These are phyloP conservation scores for Xylaria sp. DNA, from an alignment of 2,329 filamentous ascomycete genomes.

Conservation along the genomic window DNA sequence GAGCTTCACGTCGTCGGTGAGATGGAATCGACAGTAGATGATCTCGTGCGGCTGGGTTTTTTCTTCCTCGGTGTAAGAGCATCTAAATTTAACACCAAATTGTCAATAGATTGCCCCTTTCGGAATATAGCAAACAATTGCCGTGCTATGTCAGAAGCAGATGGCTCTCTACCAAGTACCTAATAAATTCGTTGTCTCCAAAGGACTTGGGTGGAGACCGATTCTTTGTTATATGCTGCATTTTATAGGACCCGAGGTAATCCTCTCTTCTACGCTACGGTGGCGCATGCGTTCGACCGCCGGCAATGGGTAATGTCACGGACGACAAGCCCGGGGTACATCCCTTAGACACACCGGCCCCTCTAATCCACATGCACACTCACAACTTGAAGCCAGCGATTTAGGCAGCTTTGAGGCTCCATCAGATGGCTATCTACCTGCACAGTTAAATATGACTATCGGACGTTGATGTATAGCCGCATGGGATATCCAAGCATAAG, in stretches of 20 bases:
- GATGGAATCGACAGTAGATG: too few relatives aligned
- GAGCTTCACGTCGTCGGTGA: too few relatives aligned
- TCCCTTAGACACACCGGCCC: neutral
- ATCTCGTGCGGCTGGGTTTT: neutral
- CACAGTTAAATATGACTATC: neutral
- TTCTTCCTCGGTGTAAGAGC: neutral
- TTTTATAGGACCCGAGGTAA: neutral
- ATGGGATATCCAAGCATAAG: neutral
- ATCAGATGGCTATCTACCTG: neutral
- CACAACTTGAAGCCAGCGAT: too few relatives aligned
- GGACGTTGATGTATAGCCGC: neutral
- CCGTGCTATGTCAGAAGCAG: neutral
- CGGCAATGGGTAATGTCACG: neutral
- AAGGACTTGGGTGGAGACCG: slow-evolving; percentile 3
- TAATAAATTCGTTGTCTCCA: too few relatives aligned
- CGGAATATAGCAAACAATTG: slow-evolving; percentile 15
- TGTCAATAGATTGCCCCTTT: slow-evolving; percentile 24
- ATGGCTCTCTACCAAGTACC: too few relatives aligned
- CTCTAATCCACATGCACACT: too few relatives aligned
- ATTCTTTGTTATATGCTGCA: slow-evolving; percentile 3
- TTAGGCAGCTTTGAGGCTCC: neutral
- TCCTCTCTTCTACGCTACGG: neutral
- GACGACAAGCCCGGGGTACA: too few relatives aligned
- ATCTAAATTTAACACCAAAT: neutral
- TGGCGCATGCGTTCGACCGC: neutral